Base-by-base conservation (phyloP, 805 yeast genomes). In the Cyberlindnera petersonii region DNA sequence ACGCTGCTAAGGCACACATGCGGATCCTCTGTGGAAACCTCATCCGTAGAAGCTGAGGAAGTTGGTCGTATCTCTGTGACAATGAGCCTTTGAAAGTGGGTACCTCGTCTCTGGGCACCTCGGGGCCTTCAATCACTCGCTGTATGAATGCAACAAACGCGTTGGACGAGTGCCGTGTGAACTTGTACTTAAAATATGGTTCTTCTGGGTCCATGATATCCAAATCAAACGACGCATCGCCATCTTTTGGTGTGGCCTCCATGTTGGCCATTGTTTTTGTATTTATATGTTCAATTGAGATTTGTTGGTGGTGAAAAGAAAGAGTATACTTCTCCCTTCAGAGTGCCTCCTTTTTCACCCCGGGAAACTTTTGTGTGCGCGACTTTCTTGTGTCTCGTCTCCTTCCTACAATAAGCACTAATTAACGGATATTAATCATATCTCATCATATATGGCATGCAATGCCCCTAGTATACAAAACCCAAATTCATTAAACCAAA, bases 81-180 rank as follows among this genome's bases (percentile, higher is more conserved):
- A 41, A 13, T 17, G 34, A 39, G 32, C 43, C 45, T 3, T 59
- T 56, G 26, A 70, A 61, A 3, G 43, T 40, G 2, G 82, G 79
- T 3, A 77, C 72, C 1, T 60, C 63, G 48, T 79, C 85, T 15
- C 44, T 42, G 1, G 76, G 69, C 3, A 49, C 47, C 2, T 44
- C 50, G 0, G 87, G 86, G 1, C 88, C 86, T n/a, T 60, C 39
- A 81, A 84, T 75, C 2, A 75, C 18, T 16, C 47, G 52, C n/a
- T 48, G 42, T 15, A 68, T 40, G 27, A 68, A 52, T 8, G 36
- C 34, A 6, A 47, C 22, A 8, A 44, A 2, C n/a, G 19, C 31
- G 31, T 40, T 41, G 5, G 32, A 9, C 2, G 49, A 44, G 15
- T 22, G 28, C 2, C 18, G 6, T 13, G 18, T 13, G 22, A 37